Evolutionary conservation across 345 rosid genomes (phyloP).

Genomic region (Tarenaya hassleriana): DNA sequence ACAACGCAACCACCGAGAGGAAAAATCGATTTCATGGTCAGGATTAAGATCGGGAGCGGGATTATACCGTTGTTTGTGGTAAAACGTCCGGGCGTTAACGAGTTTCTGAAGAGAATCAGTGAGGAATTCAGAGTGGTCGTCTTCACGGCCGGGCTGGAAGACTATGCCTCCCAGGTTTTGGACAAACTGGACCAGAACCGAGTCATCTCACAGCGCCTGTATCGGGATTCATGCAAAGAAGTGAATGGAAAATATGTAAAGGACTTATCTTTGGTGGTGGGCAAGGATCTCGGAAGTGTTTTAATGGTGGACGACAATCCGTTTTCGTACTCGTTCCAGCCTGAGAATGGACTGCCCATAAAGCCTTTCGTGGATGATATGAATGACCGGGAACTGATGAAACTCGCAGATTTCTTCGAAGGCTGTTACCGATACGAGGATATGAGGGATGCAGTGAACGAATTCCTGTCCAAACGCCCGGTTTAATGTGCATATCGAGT

Average conservation of each 20-base stretch:
- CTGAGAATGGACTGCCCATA: conserved; percentile 73
- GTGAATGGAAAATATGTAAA: conserved; percentile 63
- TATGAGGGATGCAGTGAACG: conserved; percentile 67
- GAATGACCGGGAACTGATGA: conserved; percentile 47
- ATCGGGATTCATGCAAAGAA: conserved; percentile 63
- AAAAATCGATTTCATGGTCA: conserved; percentile 57
- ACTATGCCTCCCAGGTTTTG: conserved; percentile 71
- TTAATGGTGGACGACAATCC: conserved; percentile 90
- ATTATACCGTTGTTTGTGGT: conserved; percentile 57
- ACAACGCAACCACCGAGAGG: conserved; percentile 47
- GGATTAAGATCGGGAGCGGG: conserved; percentile 46
- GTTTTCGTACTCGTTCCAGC: conserved; percentile 54
- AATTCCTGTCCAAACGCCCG: conserved; percentile 10
- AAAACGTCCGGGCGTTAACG: conserved; percentile 81
- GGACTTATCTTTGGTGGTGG: conserved; percentile 62
- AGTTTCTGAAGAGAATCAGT: conserved; percentile 48
- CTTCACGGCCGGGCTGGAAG: conserved; percentile 77
- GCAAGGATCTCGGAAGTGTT: conserved; percentile 46
- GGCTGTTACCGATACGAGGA: conserved; percentile 45
- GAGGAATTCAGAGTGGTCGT: conserved; percentile 52
- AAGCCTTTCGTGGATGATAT: conserved; percentile 52
- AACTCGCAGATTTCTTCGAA: conserved; percentile 44
- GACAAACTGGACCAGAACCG: conserved; percentile 50
- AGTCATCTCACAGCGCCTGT: conserved; percentile 62
- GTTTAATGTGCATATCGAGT: conserved; percentile 7